Conservation (phyloP, 306 rosid species). For the Quercus glauca region DNA sequence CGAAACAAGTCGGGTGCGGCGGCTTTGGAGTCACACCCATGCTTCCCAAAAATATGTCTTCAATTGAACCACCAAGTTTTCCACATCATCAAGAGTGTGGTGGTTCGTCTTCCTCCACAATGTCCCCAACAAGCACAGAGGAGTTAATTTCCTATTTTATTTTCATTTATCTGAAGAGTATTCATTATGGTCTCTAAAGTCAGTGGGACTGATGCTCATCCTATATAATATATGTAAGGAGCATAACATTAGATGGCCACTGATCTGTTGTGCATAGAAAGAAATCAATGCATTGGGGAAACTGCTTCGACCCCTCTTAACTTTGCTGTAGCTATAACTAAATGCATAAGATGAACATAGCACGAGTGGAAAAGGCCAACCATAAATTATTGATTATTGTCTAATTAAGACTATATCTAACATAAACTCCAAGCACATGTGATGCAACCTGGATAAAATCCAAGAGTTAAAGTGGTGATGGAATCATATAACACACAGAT, state of each 20-base stretch:
- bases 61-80: too few species aligned
- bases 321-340: background rate
- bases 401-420: background rate
- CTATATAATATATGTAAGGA: too few species aligned
- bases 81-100: too few species aligned
- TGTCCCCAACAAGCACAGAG: too few species aligned
- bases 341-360: background rate
- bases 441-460: background rate
- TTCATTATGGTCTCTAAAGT: background rate
- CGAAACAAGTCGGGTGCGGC: too few species aligned
- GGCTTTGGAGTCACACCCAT: too few species aligned
- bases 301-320: background rate
- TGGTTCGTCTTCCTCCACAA: too few species aligned
- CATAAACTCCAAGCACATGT: background rate
- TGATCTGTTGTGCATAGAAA: background rate
- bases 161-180: too few species aligned
- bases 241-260: background rate
- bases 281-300: background rate
- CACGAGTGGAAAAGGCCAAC: background rate
- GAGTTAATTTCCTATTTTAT: too few species aligned
- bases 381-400: background rate
- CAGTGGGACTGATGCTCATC: too few species aligned
- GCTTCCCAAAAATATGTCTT: too few species aligned
- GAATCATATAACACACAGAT: background rate
- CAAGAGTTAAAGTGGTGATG: background rate